Percentiles rank a stretch among this genome's conserved stretches.
Conservation (phyloP, 2,329 filamentous ascomycete genomes). For the Chrysoporthe puriensis region DNA sequence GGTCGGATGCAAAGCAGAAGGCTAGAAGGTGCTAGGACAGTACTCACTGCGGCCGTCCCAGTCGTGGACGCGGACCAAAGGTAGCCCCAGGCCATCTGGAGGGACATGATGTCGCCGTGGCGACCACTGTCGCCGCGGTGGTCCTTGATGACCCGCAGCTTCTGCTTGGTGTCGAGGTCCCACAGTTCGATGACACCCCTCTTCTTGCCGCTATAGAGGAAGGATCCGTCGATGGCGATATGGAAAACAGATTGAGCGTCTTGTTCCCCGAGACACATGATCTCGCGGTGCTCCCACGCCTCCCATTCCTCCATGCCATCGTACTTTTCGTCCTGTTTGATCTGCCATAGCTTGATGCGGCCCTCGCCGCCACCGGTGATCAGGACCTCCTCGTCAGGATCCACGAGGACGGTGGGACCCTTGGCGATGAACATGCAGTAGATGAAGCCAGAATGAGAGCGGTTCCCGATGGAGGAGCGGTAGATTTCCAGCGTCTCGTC, state of each 20-base stretch:
- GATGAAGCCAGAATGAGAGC: conserved; percentile 93
- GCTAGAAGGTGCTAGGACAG: neutral
- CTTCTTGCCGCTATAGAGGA: conserved; percentile 88
- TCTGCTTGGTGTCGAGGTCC: conserved; percentile 93
- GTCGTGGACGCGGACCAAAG: conserved; percentile 89
- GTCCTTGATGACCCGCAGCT: conserved; percentile 82
- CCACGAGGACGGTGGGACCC: conserved; percentile 68
- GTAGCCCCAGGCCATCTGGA: conserved; percentile 83
- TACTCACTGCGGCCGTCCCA: conserved; percentile 77
- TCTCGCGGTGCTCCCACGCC: conserved; percentile 34
- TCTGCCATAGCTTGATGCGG: conserved; percentile 89
- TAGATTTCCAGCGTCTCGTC: conserved; percentile 76
- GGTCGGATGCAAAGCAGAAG: neutral
- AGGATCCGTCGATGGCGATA: conserved; percentile 84
- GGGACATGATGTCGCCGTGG: conserved; percentile 76
- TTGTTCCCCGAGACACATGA: conserved; percentile 66
- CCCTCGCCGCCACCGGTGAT: conserved; percentile 94
- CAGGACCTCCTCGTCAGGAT: conserved; percentile 76
- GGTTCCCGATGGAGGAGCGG: conserved; percentile 78
- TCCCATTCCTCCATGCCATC: conserved; percentile 64
- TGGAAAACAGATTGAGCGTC: conserved; percentile 70
- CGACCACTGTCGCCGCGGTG: conserved; percentile 50
- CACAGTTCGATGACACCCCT: conserved; percentile 91
- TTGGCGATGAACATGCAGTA: conserved; percentile 92
- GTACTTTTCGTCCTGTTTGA: conserved; percentile 55